These are phyloP conservation scores for Lasiosphaeria hispida DNA, from an alignment of 495 filamentous ascomycete species.

Conservation along the genomic window DNA sequence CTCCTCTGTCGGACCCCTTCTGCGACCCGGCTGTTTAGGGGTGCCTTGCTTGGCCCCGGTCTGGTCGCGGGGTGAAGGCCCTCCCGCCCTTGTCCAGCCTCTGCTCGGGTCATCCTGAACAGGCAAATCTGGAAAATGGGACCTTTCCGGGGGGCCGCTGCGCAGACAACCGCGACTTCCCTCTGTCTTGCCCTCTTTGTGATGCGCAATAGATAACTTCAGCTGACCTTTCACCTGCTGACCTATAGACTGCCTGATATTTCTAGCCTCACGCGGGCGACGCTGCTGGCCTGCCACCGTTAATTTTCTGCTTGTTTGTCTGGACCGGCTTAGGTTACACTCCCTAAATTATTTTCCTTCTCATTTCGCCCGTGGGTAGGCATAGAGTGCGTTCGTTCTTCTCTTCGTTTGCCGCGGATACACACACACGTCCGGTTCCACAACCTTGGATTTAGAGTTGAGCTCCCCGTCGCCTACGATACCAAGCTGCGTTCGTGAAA, in stretches of 20 bases:
- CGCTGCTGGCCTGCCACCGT: constrained; percentile 14
- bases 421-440: constrained; percentile 35
- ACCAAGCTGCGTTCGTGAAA: constrained; percentile 15
- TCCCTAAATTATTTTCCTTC: constrained; percentile 20
- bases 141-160: constrained; percentile 16
- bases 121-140: constrained; percentile 30
- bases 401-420: constrained; percentile 35
- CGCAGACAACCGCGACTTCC: constrained; percentile 18
- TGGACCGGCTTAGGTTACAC: constrained; percentile 24
- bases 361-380: constrained; percentile 13
- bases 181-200: constrained; percentile 19
- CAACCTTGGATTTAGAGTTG: constrained; percentile 30
- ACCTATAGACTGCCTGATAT: constrained; percentile 15
- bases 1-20: constrained; percentile 25
- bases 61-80: constrained; percentile 23
- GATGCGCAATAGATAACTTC: constrained; percentile 12
- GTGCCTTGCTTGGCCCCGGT: constrained; percentile 27
- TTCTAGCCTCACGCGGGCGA: constrained; percentile 22
- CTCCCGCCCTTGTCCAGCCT: constrained; percentile 15
- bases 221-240: constrained; percentile 25
- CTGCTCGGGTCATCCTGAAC: constrained; percentile 25
- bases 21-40: constrained; percentile 33
- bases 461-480: constrained; percentile 27
- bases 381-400: constrained; percentile 25
- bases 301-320: constrained; percentile 24